A percentile compares a stretch with the other conserved stretches of the same genome.
Evolutionary conservation across 2,329 filamentous ascomycete genomes (phyloP).

Genomic region (Claviceps fusiformis): DNA sequence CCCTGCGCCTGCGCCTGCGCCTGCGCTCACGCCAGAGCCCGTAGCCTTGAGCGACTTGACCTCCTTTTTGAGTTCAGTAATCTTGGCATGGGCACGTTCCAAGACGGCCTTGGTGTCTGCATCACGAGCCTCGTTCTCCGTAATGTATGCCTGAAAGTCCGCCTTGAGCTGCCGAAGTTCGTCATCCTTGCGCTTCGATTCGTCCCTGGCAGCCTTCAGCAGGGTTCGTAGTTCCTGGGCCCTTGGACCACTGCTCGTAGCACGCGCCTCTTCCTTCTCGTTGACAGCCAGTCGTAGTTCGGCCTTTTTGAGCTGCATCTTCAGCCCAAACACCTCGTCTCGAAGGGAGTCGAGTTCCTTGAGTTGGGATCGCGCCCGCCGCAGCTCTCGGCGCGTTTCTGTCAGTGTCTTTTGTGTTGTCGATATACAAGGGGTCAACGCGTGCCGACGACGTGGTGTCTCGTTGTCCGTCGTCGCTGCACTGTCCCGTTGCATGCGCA

Average conservation of each 20-base stretch:
- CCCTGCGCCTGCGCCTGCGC: not conserved
- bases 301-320: conserved; percentile 33
- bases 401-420: conserved; percentile 36
- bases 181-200: conserved; percentile 32
- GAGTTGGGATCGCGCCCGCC: conserved; percentile 38
- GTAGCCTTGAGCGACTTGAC: conserved; percentile 29
- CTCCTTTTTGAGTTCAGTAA: conserved; percentile 41
- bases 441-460: conserved; percentile 22
- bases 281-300: conserved; percentile 16
- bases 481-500: conserved; percentile 23
- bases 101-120: conserved; percentile 41
- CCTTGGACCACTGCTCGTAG: conserved; percentile 19
- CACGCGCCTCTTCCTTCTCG: conserved; percentile 24
- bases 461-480: conserved; percentile 15
- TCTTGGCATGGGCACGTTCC: conserved; percentile 42
- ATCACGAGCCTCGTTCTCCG: conserved; percentile 39
- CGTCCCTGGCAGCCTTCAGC: conserved; percentile 29
- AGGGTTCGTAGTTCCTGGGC: conserved; percentile 27
- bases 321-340: conserved; percentile 39
- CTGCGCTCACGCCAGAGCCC: conserved; percentile 5
- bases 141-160: conserved; percentile 41
- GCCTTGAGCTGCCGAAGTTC: conserved; percentile 34
- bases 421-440: conserved; percentile 26
- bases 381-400: conserved; percentile 40
- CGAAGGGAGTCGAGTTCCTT: conserved; percentile 37